Evolutionary conservation across 306 rosid genomes (phyloP).

Genomic region (Gillenia trifoliata): DNA sequence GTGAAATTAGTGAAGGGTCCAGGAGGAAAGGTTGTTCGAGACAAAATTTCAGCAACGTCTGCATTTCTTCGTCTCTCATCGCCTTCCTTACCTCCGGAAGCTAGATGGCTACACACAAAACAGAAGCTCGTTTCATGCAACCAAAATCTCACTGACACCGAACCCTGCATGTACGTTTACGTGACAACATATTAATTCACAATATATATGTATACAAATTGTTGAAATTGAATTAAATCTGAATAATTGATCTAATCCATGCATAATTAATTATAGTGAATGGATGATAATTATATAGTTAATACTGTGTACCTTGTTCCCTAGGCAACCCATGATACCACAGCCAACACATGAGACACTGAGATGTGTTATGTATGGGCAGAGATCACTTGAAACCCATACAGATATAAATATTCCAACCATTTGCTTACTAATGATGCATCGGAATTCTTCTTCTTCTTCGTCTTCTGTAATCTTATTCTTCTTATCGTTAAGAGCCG

Average conservation of each 20-base stretch:
- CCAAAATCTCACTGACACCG: slow-evolving; percentile 60
- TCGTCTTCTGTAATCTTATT: slow-evolving; percentile 8
- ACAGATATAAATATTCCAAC: slow-evolving; percentile 55
- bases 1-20: slow-evolving; percentile 43
- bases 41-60: slow-evolving; percentile 46
- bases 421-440: slow-evolving; percentile 65
- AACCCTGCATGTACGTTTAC: slow-evolving; percentile 33
- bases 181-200: background rate
- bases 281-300: background rate
- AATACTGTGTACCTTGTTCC: slow-evolving; percentile 49
- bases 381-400: slow-evolving; percentile 43
- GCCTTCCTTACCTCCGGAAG: slow-evolving; percentile 56
- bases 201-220: background rate
- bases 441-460: slow-evolving; percentile 19
- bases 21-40: slow-evolving; percentile 47
- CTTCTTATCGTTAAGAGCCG: slow-evolving; percentile 9
- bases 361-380: slow-evolving; percentile 48
- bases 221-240: background rate
- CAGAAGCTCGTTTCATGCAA: slow-evolving; percentile 59
- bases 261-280: background rate
- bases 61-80: slow-evolving; percentile 51
- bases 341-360: slow-evolving; percentile 60
- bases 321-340: slow-evolving; percentile 59
- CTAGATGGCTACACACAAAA: slow-evolving; percentile 63
- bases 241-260: background rate